Percentiles rank a stretch among this genome's conserved stretches.
Conservation (phyloP, 1,284 basidiomycete genomes). For the Irpex lacteus region DNA sequence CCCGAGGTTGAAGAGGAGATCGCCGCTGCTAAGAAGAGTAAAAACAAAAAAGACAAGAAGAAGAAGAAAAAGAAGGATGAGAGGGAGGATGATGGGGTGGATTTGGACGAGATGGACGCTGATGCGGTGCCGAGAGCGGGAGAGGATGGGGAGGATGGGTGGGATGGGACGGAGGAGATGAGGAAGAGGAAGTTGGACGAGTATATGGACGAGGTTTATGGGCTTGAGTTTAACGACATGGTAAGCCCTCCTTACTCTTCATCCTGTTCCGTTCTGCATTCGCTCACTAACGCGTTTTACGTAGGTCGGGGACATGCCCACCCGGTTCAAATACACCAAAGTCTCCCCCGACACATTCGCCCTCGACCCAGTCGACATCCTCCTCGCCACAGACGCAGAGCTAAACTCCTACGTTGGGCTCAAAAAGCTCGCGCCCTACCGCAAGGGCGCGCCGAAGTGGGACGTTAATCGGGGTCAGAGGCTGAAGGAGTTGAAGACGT, state of each 20-base stretch:
- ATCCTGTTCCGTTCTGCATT: too few species aligned
- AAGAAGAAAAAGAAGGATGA: slow-evolving; percentile 32
- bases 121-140: slow-evolving; percentile 41
- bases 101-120: slow-evolving; percentile 74
- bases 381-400: slow-evolving; percentile 91
- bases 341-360: slow-evolving; percentile 70
- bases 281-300: too few species aligned
- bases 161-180: slow-evolving; percentile 87
- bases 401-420: slow-evolving; percentile 89
- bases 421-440: slow-evolving; percentile 91
- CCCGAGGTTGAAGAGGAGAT: slow-evolving; percentile 46
- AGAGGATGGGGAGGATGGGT: slow-evolving; percentile 52
- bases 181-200: slow-evolving; percentile 77
- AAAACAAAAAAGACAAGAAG: slow-evolving; percentile 49
- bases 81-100: slow-evolving; percentile 48
- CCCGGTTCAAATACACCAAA: slow-evolving; percentile 90
- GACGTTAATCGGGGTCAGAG: slow-evolving; percentile 64
- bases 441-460: slow-evolving; percentile 56
- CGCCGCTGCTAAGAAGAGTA: slow-evolving; percentile 40
- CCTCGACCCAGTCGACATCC: slow-evolving; percentile 84
- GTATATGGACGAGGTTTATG: slow-evolving; percentile 90
- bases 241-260: slow-evolving; percentile 42
- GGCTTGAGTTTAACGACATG: slow-evolving; percentile 94
- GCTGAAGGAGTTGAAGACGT: slow-evolving; percentile 61
- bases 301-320: slow-evolving; percentile 86